Evolutionary conservation across 768 basidiomycete genomes (phyloP).

Genomic region (Collybia sordida): DNA sequence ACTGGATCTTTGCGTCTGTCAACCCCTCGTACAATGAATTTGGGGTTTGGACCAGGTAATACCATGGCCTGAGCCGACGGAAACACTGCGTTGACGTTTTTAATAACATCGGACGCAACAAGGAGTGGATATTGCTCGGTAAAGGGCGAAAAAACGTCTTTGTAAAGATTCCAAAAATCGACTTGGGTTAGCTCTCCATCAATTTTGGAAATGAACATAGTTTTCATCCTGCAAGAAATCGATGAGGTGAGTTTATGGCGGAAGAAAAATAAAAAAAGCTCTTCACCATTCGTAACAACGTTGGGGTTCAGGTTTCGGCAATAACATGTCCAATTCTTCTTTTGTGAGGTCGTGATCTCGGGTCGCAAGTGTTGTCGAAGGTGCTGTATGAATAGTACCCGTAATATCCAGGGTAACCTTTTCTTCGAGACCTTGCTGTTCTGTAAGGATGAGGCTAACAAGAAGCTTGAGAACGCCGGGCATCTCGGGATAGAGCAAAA

Average conservation of each 20-base stretch:
- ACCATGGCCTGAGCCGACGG: conserved; percentile 89
- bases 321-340: conserved; percentile 64
- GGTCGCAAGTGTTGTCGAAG: conserved; percentile 45
- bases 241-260: background rate
- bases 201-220: conserved; percentile 76
- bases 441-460: conserved; percentile 62
- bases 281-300: conserved; percentile 81
- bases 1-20: conserved; percentile 61
- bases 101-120: conserved; percentile 91
- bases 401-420: conserved; percentile 63
- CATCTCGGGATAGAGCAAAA: conserved; percentile 71
- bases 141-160: conserved; percentile 71
- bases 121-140: conserved; percentile 61
- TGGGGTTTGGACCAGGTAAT: conserved; percentile 63
- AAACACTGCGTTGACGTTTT: conserved; percentile 84
- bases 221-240: conserved; percentile 70
- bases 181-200: conserved; percentile 90
- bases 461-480: conserved; percentile 67
- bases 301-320: conserved; percentile 67
- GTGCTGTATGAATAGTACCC: conserved; percentile 55
- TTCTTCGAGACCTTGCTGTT: conserved; percentile 63
- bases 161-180: conserved; percentile 94
- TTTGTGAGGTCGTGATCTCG: conserved; percentile 67
- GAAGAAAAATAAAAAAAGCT: background rate
- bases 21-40: conserved; percentile 89